These are phyloP conservation scores for Lignosus rhinocerotis DNA, from an alignment of 1,284 basidiomycete genomes.

Conservation along the genomic window DNA sequence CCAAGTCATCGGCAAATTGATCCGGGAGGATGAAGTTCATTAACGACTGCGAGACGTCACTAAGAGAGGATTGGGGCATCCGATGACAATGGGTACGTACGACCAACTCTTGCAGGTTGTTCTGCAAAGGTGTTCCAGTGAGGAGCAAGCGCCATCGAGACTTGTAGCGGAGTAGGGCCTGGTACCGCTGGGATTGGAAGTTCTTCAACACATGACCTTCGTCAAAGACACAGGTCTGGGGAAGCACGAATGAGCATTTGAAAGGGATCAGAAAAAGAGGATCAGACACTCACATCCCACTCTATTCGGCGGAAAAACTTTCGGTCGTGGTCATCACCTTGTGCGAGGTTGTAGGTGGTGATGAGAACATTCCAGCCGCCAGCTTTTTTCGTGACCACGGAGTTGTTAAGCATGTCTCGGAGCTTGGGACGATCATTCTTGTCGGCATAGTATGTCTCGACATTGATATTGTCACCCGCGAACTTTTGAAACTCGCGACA, in stretches of 20 bases:
- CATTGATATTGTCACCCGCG: constrained; percentile 75
- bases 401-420: constrained; percentile 63
- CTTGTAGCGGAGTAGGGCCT: constrained; percentile 82
- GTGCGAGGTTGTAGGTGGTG: constrained; percentile 95
- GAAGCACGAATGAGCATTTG: background rate
- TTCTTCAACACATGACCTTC: constrained; percentile 98
- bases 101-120: constrained; percentile 92
- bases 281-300: constrained; percentile 75
- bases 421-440: constrained; percentile 86
- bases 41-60: constrained; percentile 65
- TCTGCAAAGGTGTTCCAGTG: constrained; percentile 94
- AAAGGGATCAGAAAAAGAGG: background rate
- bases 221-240: constrained; percentile 87
- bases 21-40: constrained; percentile 98
- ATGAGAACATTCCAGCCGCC: constrained; percentile 91
- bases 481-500: constrained; percentile 94
- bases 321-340: constrained; percentile 84
- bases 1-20: constrained; percentile 78
- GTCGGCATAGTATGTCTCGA: constrained; percentile 91
- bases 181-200: constrained; percentile 93
- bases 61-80: constrained; percentile 1
- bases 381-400: constrained; percentile 34
- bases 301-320: constrained; percentile 90
- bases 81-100: constrained; percentile 49
- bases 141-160: constrained; percentile 91